Percentiles rank a stretch among this genome's conserved stretches.
Conservation (phyloP, 768 basidiomycete genomes). For the Rhodotorula kratochvilovae region DNA sequence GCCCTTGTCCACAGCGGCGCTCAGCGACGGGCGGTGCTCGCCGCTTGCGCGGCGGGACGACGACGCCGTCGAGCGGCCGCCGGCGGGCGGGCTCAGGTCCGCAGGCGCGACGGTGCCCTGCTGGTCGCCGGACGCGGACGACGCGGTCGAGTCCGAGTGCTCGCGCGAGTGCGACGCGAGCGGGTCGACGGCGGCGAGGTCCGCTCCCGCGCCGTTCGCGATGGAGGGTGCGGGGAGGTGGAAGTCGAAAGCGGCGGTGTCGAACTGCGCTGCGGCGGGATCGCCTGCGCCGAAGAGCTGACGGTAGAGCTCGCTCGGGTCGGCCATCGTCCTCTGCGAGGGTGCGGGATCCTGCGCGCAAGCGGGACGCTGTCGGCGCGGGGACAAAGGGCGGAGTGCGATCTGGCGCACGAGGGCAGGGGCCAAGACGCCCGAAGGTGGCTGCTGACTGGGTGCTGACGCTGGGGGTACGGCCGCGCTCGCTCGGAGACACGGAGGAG, state of each 20-base stretch:
- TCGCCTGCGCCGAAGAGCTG: not conserved
- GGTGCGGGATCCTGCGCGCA: not conserved
- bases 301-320: not conserved
- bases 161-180: conserved; percentile 2
- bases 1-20: not conserved
- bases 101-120: not conserved
- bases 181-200: not conserved
- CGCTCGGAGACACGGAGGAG: too few species aligned
- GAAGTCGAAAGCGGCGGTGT: not conserved
- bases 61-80: not conserved
- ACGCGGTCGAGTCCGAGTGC: not conserved
- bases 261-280: not conserved
- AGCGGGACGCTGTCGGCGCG: not conserved
- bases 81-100: not conserved
- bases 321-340: not conserved
- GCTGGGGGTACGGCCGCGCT: too few species aligned
- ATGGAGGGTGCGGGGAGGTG: too few species aligned
- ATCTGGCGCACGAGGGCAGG: too few species aligned
- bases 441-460: too few species aligned
- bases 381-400: not conserved
- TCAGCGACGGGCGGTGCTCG: not conserved
- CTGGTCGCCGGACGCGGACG: not conserved
- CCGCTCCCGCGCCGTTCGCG: too few species aligned
- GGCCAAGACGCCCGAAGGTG: too few species aligned
- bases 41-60: not conserved